A percentile compares a stretch with the other conserved stretches of the same genome.
Conservation (phyloP, 2,329 filamentous ascomycete species). For the Harringtonia lauricola region DNA sequence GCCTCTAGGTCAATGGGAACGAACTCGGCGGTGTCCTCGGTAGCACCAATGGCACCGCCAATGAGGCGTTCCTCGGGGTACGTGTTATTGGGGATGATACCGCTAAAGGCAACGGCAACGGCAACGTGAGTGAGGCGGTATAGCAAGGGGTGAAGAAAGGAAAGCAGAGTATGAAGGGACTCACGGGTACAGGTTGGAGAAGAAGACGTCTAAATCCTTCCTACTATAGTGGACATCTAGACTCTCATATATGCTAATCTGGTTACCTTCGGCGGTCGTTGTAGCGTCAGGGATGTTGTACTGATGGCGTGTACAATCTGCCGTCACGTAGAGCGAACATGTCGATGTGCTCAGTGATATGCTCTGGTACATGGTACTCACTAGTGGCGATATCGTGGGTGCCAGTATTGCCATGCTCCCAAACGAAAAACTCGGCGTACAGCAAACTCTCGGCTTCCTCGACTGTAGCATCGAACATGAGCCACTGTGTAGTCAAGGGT, state of each 20-base stretch:
- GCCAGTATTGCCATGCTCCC: no score
- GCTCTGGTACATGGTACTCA: constrained; percentile 30
- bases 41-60: constrained; percentile 29
- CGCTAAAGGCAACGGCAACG: no score
- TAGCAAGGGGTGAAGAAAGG: no score
- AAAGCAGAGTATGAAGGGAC: no score
- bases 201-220: no score
- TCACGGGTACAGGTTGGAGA: no score
- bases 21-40: constrained; percentile 24
- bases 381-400: no score
- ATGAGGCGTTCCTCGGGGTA: constrained; percentile 34
- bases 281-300: not conserved
- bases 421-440: constrained; percentile 12
- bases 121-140: no score
- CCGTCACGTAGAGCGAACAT: constrained; percentile 46
- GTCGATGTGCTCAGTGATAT: constrained; percentile 38
- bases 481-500: no score
- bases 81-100: no score
- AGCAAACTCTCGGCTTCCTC: constrained; percentile 12
- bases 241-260: no score
- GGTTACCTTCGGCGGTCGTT: constrained; percentile 13
- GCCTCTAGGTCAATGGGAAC: constrained; percentile 14
- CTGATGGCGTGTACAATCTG: constrained; percentile 26
- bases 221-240: no score
- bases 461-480: constrained; percentile 12